Conservation (phyloP, 768 basidiomycete species). For the Lentinula raphanica region DNA sequence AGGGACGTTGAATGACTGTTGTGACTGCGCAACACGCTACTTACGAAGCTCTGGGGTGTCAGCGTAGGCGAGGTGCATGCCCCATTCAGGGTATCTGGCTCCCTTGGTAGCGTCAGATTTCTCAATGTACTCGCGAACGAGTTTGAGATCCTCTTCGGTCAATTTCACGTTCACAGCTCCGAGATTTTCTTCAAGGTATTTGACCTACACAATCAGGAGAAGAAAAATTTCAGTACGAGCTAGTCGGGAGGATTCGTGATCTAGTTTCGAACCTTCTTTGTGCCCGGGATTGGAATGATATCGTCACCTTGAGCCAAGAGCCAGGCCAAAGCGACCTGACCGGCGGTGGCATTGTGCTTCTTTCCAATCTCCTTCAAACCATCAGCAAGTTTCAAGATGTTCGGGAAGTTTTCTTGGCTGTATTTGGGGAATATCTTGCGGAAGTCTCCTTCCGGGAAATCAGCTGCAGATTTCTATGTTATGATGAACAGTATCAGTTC, state of each 20-base stretch:
- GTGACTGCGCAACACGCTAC: background rate
- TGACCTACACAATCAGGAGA: background rate
- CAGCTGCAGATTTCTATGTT: background rate
- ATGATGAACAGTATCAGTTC: background rate
- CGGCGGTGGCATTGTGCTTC: constrained; percentile 31
- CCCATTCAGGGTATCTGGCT: constrained; percentile 1
- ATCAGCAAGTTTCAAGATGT: constrained; percentile 32
- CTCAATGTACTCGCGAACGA: constrained; percentile 16
- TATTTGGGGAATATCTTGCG: constrained; percentile 31
- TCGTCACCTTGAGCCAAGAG: constrained; percentile 30
- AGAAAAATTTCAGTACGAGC: background rate
- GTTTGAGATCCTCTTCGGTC: constrained; percentile 22
- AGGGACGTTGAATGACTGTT: background rate
- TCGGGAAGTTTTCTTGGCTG: constrained; percentile 38
- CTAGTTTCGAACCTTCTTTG: constrained; percentile 25
- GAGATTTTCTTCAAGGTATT: constrained; percentile 39
- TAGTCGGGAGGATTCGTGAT: background rate
- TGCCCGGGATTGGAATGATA: constrained; percentile 32
- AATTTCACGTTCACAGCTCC: constrained; percentile 23
- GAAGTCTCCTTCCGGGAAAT: constrained; percentile 31
- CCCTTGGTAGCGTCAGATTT: background rate
- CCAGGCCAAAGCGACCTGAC: constrained; percentile 40
- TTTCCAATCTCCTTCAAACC: constrained; percentile 27
- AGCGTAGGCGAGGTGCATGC: background rate
- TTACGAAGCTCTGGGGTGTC: background rate